phyloP scores from a whole-genome alignment of 257 asterid species.

The Solanum lycopersicoides region DNA sequence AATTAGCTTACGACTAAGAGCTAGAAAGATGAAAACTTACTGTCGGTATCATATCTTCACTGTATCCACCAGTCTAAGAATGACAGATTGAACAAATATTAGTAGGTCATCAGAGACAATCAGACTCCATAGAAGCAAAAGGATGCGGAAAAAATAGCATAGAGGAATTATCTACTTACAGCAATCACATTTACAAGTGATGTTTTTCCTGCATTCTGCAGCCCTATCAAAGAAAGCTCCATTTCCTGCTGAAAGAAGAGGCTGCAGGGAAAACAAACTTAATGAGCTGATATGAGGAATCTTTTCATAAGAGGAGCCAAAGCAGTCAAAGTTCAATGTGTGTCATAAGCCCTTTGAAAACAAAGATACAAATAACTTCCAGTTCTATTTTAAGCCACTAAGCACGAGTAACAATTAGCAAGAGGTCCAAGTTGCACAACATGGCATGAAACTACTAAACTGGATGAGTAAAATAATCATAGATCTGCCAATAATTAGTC shows the following conservation, averaged over 20 bases:
- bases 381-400: neutral
- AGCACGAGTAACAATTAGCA: neutral
- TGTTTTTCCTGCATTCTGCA: slow-evolving; percentile 97
- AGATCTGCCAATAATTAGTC: neutral
- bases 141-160: neutral
- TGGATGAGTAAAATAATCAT: neutral
- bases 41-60: slow-evolving; percentile 99
- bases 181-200: slow-evolving; percentile 95
- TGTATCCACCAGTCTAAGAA: slow-evolving; percentile 91
- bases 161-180: slow-evolving; percentile 37
- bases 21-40: slow-evolving; percentile 31
- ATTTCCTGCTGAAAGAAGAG: slow-evolving; percentile 99
- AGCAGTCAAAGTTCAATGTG: neutral
- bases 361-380: neutral
- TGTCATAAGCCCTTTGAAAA: neutral
- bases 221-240: slow-evolving; percentile 98
- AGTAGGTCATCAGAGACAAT: slow-evolving; percentile 7
- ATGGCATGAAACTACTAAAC: neutral
- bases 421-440: neutral
- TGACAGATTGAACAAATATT: neutral
- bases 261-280: slow-evolving; percentile 27
- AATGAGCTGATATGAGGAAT: neutral
- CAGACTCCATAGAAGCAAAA: neutral
- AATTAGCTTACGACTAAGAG: neutral
- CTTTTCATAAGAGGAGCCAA: neutral